These are phyloP conservation scores for Tylopilus sp. DNA, from an alignment of 1,284 basidiomycete species.

Conservation along the genomic window DNA sequence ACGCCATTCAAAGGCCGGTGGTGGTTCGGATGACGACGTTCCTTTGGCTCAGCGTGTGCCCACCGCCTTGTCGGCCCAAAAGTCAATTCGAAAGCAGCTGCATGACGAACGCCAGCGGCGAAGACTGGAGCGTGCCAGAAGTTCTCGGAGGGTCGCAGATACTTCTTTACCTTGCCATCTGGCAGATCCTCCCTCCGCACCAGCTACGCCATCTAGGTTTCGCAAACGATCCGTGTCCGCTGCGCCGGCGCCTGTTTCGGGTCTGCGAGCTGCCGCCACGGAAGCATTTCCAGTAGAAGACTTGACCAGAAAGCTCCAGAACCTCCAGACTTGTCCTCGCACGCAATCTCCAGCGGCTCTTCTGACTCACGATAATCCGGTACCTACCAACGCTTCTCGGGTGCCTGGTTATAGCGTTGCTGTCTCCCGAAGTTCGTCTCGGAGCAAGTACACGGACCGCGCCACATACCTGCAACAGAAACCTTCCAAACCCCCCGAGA, in stretches of 20 bases:
- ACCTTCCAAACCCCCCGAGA: conserved; percentile 23
- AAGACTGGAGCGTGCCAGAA: conserved; percentile 44
- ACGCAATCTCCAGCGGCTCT: conserved; percentile 15
- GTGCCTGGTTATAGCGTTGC: conserved; percentile 10
- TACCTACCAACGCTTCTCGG: conserved; percentile 6
- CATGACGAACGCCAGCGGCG: conserved; percentile 61
- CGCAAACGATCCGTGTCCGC: conserved; percentile 32
- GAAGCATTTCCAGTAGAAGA: conserved; percentile 53
- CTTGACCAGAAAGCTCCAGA: conserved; percentile 52
- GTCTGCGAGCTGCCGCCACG: conserved; percentile 14
- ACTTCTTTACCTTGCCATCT: conserved; percentile 13
- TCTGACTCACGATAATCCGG: conserved; percentile 6
- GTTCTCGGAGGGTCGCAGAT: conserved; percentile 14
- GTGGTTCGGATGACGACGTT: conserved; percentile 50
- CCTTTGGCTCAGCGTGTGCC: conserved; percentile 76
- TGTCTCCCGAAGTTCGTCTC: conserved; percentile 22
- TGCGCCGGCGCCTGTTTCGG: conserved; percentile 19
- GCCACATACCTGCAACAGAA: conserved; percentile 21
- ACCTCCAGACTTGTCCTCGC: conserved; percentile 39
- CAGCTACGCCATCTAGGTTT: conserved; percentile 6
- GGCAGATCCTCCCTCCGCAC: conserved; percentile 2
- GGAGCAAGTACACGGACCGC: conserved; percentile 23
- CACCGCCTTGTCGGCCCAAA: conserved; percentile 70
- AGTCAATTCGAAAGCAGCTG: conserved; percentile 66
- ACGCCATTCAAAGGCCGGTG: conserved; percentile 19